Evolutionary conservation across 352 stramenopile genomes (phyloP).

Genomic region (Peronospora farinosa): DNA sequence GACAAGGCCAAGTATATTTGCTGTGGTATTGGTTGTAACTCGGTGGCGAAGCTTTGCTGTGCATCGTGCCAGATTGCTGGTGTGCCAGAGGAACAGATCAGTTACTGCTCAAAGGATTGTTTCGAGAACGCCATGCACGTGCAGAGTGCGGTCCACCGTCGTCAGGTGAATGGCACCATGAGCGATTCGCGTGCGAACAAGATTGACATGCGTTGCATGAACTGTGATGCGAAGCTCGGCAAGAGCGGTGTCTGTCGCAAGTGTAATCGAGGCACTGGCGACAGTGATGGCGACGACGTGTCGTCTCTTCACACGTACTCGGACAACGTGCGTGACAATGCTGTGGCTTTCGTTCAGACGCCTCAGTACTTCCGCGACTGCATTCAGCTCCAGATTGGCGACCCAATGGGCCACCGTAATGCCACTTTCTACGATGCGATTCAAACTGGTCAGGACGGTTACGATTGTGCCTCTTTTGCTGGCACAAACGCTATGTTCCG

Average conservation of each 20-base stretch:
- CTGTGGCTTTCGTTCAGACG: conserved; percentile 76
- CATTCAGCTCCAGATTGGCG: conserved; percentile 74
- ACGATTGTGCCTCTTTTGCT: conserved; percentile 77
- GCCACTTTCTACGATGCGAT: conserved; percentile 84
- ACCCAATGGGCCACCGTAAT: conserved; percentile 77
- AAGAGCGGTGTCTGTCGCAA: conserved; percentile 71
- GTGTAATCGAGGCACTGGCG: conserved; percentile 51
- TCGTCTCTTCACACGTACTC: conserved; percentile 70
- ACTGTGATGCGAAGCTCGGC: conserved; percentile 62
- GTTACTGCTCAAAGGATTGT: conserved; percentile 84
- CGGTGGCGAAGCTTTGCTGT: conserved; percentile 77
- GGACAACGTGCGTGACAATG: conserved; percentile 69
- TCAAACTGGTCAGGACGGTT: conserved; percentile 80
- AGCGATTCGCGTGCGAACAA: conserved; percentile 60
- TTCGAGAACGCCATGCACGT: conserved; percentile 85
- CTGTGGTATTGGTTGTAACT: conserved; percentile 65
- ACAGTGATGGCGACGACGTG: conserved; percentile 38
- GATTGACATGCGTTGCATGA: conserved; percentile 71
- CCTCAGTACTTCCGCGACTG: conserved; percentile 85
- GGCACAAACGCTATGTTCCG: conserved; percentile 82
- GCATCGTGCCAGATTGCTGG: conserved; percentile 79
- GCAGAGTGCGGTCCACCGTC: conserved; percentile 65
- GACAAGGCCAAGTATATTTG: conserved; percentile 78
- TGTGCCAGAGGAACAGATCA: conserved; percentile 77
- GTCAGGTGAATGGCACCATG: conserved; percentile 76